Evolutionary conservation across 768 basidiomycete species (phyloP), one percentile per base, ranked within the genome.

Genomic region (Crepidotus variabilis): DNA sequence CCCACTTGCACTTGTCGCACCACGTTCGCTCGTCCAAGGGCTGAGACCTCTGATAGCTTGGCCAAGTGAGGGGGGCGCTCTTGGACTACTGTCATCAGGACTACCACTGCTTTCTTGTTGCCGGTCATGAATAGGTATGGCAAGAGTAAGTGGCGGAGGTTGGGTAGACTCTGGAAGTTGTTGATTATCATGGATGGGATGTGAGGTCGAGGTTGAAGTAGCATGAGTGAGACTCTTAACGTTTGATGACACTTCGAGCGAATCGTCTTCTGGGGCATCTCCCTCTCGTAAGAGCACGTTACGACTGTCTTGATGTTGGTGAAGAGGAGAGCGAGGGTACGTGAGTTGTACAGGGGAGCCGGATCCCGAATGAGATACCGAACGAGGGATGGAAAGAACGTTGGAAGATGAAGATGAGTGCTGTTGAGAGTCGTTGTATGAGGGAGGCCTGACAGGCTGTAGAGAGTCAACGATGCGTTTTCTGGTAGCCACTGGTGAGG

Each of bases 1-100:
- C 28, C 60, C 52, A 48, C 69, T 61, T 20, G 33, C 18, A 28
- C 49, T 49, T 22, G 35, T 33, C 14, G 4, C 23, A 75, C 70
- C 24, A 39, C 16, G 45, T 24, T 46, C 56, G 14, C 71, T 71
- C 5, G 72, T 80, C 24, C 80, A 72, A 5, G 80, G 80, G 55
- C 79, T 79, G 55, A 81, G 62, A 47, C 67, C 73, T 43, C 78
- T 68, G 3, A 79, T 65, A 1, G 78, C 78, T 28, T 74, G 72
- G 24, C 75, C 74, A 18, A 76, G 63, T 28, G 61, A 63, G 20
- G 66, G 65, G 23, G 65, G 65, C 28, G 68, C 67, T 28, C 67
- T 62, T 14, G 71, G 63, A 51, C 68, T 71, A 28, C 13, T n/a
- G 2, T 22, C 2, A 2, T 24, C 53, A 21, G 23, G 11, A 8